Evolutionary conservation across 2,329 filamentous ascomycete genomes (phyloP), one percentile per base, ranked within the genome.

Genomic region (Colletotrichum lentis): DNA sequence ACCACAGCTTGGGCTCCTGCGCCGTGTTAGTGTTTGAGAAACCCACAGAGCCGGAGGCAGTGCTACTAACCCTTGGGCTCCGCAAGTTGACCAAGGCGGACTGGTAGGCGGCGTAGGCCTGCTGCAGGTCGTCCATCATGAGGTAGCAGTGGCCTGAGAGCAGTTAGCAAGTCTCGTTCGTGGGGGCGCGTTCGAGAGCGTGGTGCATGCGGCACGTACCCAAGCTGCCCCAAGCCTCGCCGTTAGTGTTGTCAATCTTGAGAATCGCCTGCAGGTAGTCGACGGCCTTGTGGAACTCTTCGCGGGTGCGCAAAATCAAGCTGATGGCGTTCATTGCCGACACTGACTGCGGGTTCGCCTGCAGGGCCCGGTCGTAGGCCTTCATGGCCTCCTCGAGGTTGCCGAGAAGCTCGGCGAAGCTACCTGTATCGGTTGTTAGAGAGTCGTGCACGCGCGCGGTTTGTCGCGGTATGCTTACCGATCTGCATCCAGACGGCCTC

Each of bases 121-220:
- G 94, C 80, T 98, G 96, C 41, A 98, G 82, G 75, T 97, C 95
- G 76, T 99, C 96, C 88, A 97, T 97, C 96, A 99, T 99, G 31
- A 99, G 85, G 77, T 95, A 97, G 81, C 96, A 98, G 78, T 98
- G 96, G n/a, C 96, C 93, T 95, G 73, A 16, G 52, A 37, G 6
- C 49, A 73, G 73, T 75, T 57, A 77, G 73, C 62, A 58, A 35
- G n/a, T 55, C 35, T 12, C 35, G 14, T 53, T 47, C 11, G 14
- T 22, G 10, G 24, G 31, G 22, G 37, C n/a, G 52, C 35, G 10
- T 22, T 47, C 24, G 53, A 31, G 39, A 35, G 31, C 31, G 31
- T 35, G 31, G 8, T 35, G n/a, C 58, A 39, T 55, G 11, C 56
- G 10, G 35, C 27, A 77, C 87, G 72, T 85, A 96, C 93, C 95